Conservation (phyloP, 2,329 filamentous ascomycete species). For the Neonectria coccinea region DNA sequence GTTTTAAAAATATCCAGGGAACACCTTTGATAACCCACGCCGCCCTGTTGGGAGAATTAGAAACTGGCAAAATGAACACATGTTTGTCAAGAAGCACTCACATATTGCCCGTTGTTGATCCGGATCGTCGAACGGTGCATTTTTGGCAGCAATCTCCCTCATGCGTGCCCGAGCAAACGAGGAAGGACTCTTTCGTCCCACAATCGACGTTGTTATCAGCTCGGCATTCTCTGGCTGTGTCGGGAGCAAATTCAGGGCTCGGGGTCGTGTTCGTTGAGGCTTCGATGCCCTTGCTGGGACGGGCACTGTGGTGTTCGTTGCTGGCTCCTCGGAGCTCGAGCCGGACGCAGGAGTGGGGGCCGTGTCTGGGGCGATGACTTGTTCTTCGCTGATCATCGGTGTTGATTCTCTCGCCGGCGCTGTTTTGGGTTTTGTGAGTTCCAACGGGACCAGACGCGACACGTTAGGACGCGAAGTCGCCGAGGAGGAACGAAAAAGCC, state of each 20-base stretch:
- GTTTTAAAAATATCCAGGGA: slow-evolving; percentile 53
- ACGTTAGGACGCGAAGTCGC: slow-evolving; percentile 31
- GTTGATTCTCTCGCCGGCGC: slow-evolving; percentile 21
- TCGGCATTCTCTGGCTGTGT: slow-evolving; percentile 54
- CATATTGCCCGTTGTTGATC: slow-evolving; percentile 55
- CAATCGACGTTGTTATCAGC: slow-evolving; percentile 41
- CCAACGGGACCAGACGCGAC: slow-evolving; percentile 46
- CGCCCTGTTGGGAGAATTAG: slow-evolving; percentile 52
- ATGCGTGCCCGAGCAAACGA: slow-evolving; percentile 59
- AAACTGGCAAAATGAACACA: not conserved
- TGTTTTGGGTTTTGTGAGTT: slow-evolving; percentile 33
- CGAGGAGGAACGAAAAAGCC: slow-evolving; percentile 48
- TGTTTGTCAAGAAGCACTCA: slow-evolving; percentile 43
- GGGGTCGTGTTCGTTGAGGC: slow-evolving; percentile 47
- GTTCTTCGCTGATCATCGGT: slow-evolving; percentile 21
- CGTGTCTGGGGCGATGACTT: slow-evolving; percentile 7
- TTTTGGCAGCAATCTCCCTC: slow-evolving; percentile 57
- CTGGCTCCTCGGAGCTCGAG: slow-evolving; percentile 29
- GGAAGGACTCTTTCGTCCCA: slow-evolving; percentile 56
- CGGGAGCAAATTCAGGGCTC: slow-evolving; percentile 50
- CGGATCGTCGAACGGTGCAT: slow-evolving; percentile 58
- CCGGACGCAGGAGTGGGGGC: slow-evolving; percentile 18
- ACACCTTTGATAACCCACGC: slow-evolving; percentile 57
- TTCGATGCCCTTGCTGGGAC: slow-evolving; percentile 35
- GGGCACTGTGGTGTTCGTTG: slow-evolving; percentile 30